Base-by-base conservation (phyloP, 768 basidiomycete species). In the Baorangia bicolor region DNA sequence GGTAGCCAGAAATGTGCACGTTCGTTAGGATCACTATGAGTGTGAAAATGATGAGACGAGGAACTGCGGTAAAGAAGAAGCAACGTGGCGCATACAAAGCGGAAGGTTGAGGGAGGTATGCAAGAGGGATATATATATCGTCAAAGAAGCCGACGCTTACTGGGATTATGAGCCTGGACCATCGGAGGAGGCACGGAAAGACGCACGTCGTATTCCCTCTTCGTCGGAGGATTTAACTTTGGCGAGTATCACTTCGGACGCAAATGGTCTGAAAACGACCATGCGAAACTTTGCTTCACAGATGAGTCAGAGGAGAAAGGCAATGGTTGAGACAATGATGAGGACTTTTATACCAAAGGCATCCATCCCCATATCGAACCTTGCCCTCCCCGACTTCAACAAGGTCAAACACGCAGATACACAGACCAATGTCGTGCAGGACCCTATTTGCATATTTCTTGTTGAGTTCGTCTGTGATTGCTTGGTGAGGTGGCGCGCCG, bases 381-480 rank as follows among this genome's bases (percentile, higher is more conserved):
- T 90, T 94, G 2, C 96, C 96, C 66, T 98, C 94, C 2, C 92
- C 88, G 1, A 86, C 89, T 60, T 92, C 83, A 0, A 86, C 75
- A 38, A 99, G 74, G 69, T 98, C 96, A 58, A 94, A 97, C 1
- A 94, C 83, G 56, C 87, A 92, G 49, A 98, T 82, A 60, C 92
- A 95, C 23, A 99, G 81, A 1, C 96, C 96, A 53, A 96, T 87
- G 53, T 94, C 89, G 64, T 94, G 91, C 18, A 98, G 74, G 43
- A 95, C 84, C 51, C 88, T 83, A 69, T 98, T 98, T 5, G 96
- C 90, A 61, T 96, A 98, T 73, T 97, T 97, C 70, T 91, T 91
- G 78, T 98, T 95, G 60, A 98, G 78, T 65, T 94, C 91, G 56
- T 87, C 82, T 27, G 81, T 87, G 62, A 98, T 81, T 0, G 94